Evolutionary conservation across 2,329 filamentous ascomycete species (phyloP).

Genomic region (Alternaria atra): DNA sequence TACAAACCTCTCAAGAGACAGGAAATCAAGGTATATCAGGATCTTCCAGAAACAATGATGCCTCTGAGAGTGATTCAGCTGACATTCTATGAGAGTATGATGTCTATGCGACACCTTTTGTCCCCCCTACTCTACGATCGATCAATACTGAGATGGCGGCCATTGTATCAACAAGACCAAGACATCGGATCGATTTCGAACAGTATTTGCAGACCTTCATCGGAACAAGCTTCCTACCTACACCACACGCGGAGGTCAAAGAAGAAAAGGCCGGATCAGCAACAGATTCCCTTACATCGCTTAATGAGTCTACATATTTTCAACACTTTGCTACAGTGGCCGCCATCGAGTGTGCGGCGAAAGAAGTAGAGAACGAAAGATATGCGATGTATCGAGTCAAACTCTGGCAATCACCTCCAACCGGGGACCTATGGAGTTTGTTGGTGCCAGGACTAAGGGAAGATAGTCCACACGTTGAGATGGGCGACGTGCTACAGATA

Average conservation of each 20-base stretch:
- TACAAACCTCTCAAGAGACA: not conserved
- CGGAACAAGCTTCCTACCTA: conserved; percentile 28
- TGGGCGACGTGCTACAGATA: conserved; percentile 45
- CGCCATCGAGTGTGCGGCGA: conserved; percentile 29
- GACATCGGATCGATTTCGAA: conserved; percentile 26
- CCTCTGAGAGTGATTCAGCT: not conserved
- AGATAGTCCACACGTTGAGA: conserved; percentile 41
- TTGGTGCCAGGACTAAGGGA: conserved; percentile 43
- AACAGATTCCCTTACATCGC: not conserved
- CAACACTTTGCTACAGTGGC: conserved; percentile 22
- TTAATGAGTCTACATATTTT: conserved; percentile 25
- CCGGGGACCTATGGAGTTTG: conserved; percentile 27
- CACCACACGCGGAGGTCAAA: not conserved
- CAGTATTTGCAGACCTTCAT: conserved; percentile 27
- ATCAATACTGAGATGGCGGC: conserved; percentile 27
- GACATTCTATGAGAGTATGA: conserved; percentile 20
- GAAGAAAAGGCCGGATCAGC: not conserved
- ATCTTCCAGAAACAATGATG: not conserved
- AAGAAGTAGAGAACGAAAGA: conserved; percentile 26
- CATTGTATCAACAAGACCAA: conserved; percentile 14
- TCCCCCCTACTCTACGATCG: conserved; percentile 20
- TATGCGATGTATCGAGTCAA: conserved; percentile 31
- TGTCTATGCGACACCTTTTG: conserved; percentile 35
- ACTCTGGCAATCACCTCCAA: conserved; percentile 8
- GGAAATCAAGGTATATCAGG: not conserved